phyloP scores from a whole-genome alignment of 2,329 filamentous ascomycete species.

The Aureobasidium vineae region DNA sequence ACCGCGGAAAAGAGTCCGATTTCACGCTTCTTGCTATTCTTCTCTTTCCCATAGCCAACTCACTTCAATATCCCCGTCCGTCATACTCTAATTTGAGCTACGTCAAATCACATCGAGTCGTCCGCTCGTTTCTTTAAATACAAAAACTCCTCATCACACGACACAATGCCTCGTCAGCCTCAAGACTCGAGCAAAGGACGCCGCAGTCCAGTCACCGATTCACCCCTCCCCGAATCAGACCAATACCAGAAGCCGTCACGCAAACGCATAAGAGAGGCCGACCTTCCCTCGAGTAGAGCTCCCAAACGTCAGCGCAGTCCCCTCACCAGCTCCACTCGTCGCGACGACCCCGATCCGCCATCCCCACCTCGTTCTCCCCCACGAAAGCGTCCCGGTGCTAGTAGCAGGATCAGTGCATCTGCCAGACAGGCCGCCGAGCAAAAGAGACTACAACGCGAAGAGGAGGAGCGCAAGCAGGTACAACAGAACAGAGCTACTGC shows the following conservation, averaged over 20 bases:
- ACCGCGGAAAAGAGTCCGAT: neutral
- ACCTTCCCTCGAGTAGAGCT: slow-evolving; percentile 24
- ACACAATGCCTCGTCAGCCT: slow-evolving; percentile 27
- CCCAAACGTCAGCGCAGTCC: slow-evolving; percentile 28
- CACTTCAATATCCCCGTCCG: neutral
- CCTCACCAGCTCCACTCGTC: slow-evolving; percentile 27
- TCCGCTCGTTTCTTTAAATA: no score
- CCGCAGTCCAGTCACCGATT: slow-evolving; percentile 23
- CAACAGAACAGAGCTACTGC: slow-evolving; percentile 55
- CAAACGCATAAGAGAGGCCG: slow-evolving; percentile 28
- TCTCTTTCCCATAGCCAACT: neutral
- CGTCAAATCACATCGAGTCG: neutral
- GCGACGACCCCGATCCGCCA: slow-evolving; percentile 31
- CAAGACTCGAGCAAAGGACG: slow-evolving; percentile 27
- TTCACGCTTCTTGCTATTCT: neutral
- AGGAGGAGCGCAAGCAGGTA: slow-evolving; percentile 49
- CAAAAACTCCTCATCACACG: neutral
- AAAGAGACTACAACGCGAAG: slow-evolving; percentile 43
- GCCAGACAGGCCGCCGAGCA: slow-evolving; percentile 67
- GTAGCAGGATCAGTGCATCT: slow-evolving; percentile 61
- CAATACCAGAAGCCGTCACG: slow-evolving; percentile 22
- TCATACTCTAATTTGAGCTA: neutral
- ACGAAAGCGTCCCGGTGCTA: slow-evolving; percentile 40
- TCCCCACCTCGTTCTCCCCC: slow-evolving; percentile 35
- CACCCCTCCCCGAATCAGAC: slow-evolving; percentile 8